Conservation (phyloP, 371 early-diverging fungal species). For the Actinomortierella wolfii region DNA sequence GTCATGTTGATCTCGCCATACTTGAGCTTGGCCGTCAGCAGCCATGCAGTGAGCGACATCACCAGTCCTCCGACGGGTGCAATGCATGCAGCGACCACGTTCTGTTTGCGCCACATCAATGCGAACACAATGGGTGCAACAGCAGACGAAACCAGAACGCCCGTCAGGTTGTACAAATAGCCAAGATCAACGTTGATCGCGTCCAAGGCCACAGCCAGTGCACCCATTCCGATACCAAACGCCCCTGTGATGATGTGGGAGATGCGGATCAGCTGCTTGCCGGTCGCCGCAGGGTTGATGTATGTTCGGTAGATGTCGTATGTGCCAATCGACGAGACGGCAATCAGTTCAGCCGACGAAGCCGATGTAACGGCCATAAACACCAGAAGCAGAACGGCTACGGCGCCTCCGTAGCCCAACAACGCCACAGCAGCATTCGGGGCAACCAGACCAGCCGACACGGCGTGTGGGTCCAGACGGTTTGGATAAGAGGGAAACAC, state of each 20-base stretch:
- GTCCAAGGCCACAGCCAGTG: slow-evolving; percentile 62
- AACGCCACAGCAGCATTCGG: slow-evolving; percentile 68
- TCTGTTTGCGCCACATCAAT: slow-evolving; percentile 69
- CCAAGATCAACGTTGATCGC: slow-evolving; percentile 68
- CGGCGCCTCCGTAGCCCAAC: slow-evolving; percentile 62
- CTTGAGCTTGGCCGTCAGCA: slow-evolving; percentile 56
- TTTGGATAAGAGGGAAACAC: slow-evolving; percentile 52
- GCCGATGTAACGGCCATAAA: slow-evolving; percentile 77
- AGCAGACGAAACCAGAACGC: slow-evolving; percentile 67
- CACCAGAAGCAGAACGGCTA: slow-evolving; percentile 65
- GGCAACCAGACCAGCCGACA: slow-evolving; percentile 68
- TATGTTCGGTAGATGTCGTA: slow-evolving; percentile 74
- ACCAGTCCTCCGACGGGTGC: slow-evolving; percentile 60
- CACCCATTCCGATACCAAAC: slow-evolving; percentile 73
- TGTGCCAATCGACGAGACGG: slow-evolving; percentile 70
- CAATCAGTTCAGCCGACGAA: slow-evolving; percentile 72
- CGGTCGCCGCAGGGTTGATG: slow-evolving; percentile 63
- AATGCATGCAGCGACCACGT: slow-evolving; percentile 53
- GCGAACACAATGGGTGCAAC: slow-evolving; percentile 68
- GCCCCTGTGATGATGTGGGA: slow-evolving; percentile 60
- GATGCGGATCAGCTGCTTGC: slow-evolving; percentile 59
- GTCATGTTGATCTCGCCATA: slow-evolving; percentile 60
- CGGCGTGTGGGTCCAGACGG: slow-evolving; percentile 45
- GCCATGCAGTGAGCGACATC: slow-evolving; percentile 63
- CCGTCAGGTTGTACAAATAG: slow-evolving; percentile 70